phyloP scores from a whole-genome alignment of 108 stramenopile genomes.

The Skeletonema marinoi region DNA sequence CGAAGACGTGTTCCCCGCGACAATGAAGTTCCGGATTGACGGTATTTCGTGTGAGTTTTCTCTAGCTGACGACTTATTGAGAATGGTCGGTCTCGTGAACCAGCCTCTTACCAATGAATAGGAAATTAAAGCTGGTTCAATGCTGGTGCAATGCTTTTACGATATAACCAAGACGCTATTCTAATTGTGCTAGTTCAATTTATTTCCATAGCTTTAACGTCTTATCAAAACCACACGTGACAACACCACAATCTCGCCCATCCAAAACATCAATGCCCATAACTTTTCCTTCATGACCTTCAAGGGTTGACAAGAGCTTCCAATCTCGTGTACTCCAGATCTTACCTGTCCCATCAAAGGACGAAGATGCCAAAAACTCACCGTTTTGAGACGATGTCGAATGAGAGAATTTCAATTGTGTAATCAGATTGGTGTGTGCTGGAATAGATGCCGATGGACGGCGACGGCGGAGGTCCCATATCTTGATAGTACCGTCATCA shows the following conservation, averaged over 20 bases:
- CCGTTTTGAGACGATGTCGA: conserved; percentile 54
- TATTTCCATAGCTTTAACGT: conserved; percentile 88
- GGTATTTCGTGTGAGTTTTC: background rate
- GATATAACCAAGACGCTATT: background rate
- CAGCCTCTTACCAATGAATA: background rate
- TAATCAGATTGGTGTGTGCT: conserved; percentile 92
- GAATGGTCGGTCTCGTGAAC: background rate
- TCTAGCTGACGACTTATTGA: background rate
- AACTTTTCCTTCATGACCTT: conserved; percentile 97
- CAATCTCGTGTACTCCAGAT: conserved; percentile 91
- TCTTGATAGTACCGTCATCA: conserved; percentile 92
- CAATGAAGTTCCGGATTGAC: background rate
- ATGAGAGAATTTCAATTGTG: conserved; percentile 82
- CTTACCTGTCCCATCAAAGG: conserved; percentile 94
- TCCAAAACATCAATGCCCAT: conserved; percentile 82
- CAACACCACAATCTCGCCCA: conserved; percentile 48
- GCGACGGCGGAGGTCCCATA: conserved; percentile 93
- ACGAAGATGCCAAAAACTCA: conserved; percentile 87
- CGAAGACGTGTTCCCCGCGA: background rate
- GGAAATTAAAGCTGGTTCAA: background rate
- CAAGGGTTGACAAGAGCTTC: conserved; percentile 77
- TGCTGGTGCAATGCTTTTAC: background rate
- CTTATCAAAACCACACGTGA: conserved; percentile 89
- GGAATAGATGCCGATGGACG: conserved; percentile 87
- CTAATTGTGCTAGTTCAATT: background rate